These are phyloP conservation scores for Cylindrotheca closterium DNA, from an alignment of 108 stramenopile species.

Conservation along the genomic window DNA sequence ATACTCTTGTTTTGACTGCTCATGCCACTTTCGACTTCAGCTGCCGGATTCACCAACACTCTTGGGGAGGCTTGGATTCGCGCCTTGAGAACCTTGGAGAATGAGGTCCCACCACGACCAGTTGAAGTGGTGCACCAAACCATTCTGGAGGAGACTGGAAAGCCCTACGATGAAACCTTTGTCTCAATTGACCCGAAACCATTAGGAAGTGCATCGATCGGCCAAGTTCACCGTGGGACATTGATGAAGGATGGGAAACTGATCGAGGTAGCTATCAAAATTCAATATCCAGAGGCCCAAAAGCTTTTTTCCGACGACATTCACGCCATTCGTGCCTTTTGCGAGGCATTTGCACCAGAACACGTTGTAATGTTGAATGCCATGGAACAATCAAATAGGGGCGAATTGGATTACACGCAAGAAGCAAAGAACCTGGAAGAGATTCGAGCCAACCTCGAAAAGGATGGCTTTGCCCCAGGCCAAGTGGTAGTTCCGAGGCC, in stretches of 20 bases:
- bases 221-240: conserved; percentile 93
- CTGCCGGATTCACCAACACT: conserved; percentile 37
- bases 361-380: conserved; percentile 56
- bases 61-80: conserved; percentile 41
- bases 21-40: background rate
- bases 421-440: conserved; percentile 76
- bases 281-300: conserved; percentile 89
- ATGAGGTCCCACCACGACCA: conserved; percentile 67
- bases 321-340: conserved; percentile 67
- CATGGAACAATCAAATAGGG: conserved; percentile 48
- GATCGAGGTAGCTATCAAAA: conserved; percentile 88
- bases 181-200: conserved; percentile 81
- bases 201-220: conserved; percentile 95
- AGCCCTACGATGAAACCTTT: conserved; percentile 65
- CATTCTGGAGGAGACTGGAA: conserved; percentile 45
- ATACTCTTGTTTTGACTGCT: conserved; percentile 1
- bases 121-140: conserved; percentile 59
- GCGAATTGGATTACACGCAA: conserved; percentile 67
- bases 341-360: conserved; percentile 58
- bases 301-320: conserved; percentile 77
- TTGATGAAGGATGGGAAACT: conserved; percentile 33
- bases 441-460: conserved; percentile 52
- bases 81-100: conserved; percentile 68
- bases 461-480: conserved; percentile 42
- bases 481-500: conserved; percentile 66